Evolutionary conservation across 2,329 filamentous ascomycete genomes (phyloP), one percentile per base, ranked within the genome.

Genomic region (Fonsecaea pugnacius): DNA sequence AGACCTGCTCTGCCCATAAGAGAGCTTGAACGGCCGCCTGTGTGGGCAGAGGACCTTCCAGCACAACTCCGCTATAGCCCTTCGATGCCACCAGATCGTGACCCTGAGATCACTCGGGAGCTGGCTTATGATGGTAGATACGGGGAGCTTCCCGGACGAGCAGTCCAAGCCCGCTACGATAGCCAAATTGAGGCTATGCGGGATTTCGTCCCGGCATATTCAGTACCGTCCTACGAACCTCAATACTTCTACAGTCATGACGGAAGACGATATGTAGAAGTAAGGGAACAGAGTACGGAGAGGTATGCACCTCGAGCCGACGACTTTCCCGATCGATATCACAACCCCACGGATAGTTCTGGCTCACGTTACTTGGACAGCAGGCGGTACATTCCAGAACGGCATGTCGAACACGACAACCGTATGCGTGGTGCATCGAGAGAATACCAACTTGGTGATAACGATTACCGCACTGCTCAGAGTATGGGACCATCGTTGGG

Each of bases 191-290:
- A 38, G 4, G 18, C 14, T 12, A n/a, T 51, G 48, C 38, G 36
- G 12, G 43, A 60, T 9, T n/a, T 24, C 16, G 50, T 12, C 2
- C 12, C 52, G 1, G 18, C 32, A 18, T 50, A 27, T 12, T 27
- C 32, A 5, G n/a, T 48, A 14, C 35, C 59, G 51, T 12, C 18
- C 9, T 62, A 62, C 14, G 36, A 63, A 8, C 43, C 35, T 35
- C 54, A 46, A 24, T 62, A 66, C 36, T 51, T 58, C 48, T 65
- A 53, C 38, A 16, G 16, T 36, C 58, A 35, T 5, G 40, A 48
- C 40, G 51, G 51, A 38, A 51, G 57, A 35, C 48, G 57, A 35
- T 64, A 64, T 50, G 51, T 60, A 35, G 24, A 46, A 30, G 24
- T 52, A 38, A 30, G 32, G 3, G 27, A 53, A 6, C 30, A 24